phyloP scores from a whole-genome alignment of 73 alveolate genomes.

The Paramecium caudatum region DNA sequence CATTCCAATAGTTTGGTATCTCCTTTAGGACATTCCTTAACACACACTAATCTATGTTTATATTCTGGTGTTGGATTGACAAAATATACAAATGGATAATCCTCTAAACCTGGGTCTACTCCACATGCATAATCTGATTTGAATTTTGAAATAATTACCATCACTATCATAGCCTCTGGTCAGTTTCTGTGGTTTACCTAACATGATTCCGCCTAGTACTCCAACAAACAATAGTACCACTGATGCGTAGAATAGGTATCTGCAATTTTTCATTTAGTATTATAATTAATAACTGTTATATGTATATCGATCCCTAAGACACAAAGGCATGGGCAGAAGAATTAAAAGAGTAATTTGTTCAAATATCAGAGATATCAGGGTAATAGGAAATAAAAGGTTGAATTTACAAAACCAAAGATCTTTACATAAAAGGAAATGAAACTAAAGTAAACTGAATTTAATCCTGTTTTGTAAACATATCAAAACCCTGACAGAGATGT shows the following conservation, averaged over 20 bases:
- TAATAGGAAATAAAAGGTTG: conserved; percentile 34
- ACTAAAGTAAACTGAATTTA: conserved; percentile 39
- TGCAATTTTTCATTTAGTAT: conserved; percentile 18
- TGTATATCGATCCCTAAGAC: conserved; percentile 63
- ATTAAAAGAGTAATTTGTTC: neutral
- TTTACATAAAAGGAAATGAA: conserved; percentile 67
- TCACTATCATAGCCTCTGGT: conserved; percentile 18
- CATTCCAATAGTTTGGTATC: neutral
- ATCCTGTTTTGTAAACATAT: conserved; percentile 59
- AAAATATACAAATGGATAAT: conserved; percentile 68
- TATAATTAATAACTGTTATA: conserved; percentile 10
- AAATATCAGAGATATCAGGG: neutral
- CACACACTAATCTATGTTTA: conserved; percentile 44
- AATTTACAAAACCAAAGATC: conserved; percentile 50
- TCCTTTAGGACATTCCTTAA: conserved; percentile 59
- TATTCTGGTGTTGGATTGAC: conserved; percentile 65
- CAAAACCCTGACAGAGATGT: conserved; percentile 36
- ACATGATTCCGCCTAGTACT: neutral
- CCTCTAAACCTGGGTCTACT: conserved; percentile 64
- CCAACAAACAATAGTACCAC: neutral
- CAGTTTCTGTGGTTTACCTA: conserved; percentile 3
- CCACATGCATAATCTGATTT: neutral
- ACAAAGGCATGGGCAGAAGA: conserved; percentile 64
- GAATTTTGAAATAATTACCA: conserved; percentile 16
- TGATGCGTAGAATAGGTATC: neutral